Evolutionary conservation across 805 yeast species (phyloP).

Genomic region (Torulaspora maleeae): DNA sequence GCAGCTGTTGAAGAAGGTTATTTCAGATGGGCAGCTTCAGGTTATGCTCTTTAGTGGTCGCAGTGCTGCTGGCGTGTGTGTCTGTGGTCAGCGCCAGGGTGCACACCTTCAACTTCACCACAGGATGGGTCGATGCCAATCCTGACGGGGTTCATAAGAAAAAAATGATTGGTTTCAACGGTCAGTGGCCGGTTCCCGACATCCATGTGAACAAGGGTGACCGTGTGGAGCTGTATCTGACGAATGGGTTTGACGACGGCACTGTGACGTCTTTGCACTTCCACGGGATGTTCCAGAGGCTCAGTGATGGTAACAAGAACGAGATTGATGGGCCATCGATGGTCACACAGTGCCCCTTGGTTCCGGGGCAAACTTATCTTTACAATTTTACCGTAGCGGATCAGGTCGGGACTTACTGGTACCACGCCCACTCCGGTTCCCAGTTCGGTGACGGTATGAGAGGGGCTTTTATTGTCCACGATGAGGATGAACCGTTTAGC

Average conservation of each 20-base stretch:
- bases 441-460: conserved; percentile 78
- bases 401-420: conserved; percentile 80
- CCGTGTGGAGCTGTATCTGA: conserved; percentile 52
- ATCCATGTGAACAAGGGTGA: conserved; percentile 64
- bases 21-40: background rate
- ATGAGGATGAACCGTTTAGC: conserved; percentile 47
- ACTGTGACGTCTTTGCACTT: conserved; percentile 62
- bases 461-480: conserved; percentile 63
- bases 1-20: background rate
- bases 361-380: conserved; percentile 58
- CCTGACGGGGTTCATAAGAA: conserved; percentile 61
- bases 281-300: conserved; percentile 72
- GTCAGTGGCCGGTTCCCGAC: conserved; percentile 68
- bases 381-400: conserved; percentile 66
- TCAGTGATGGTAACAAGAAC: conserved; percentile 38
- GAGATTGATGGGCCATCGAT: conserved; percentile 79
- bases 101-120: conserved; percentile 53
- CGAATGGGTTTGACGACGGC: conserved; percentile 51
- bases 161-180: conserved; percentile 61
- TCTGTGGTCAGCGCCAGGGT: conserved; percentile 31
- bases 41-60: background rate
- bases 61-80: background rate
- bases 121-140: conserved; percentile 56
- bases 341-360: conserved; percentile 77
- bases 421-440: conserved; percentile 72